These are phyloP conservation scores for Chalara sp. DNA, from an alignment of 2,329 filamentous ascomycete species.

Conservation along the genomic window DNA sequence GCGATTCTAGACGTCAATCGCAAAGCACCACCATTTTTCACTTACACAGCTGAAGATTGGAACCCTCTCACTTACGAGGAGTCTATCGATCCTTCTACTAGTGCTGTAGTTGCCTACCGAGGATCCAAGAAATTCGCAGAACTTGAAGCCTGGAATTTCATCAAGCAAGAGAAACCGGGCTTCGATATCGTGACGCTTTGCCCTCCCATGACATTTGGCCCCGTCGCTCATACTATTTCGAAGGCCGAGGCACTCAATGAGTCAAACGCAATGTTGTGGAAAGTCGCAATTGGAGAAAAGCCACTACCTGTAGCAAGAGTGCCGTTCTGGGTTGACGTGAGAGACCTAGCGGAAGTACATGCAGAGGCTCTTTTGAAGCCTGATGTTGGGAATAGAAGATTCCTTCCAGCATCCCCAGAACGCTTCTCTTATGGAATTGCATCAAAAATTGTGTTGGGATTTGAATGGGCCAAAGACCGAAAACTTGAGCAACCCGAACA, in stretches of 20 bases:
- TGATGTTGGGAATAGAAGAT: too few relatives aligned
- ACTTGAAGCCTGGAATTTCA: constrained; percentile 55
- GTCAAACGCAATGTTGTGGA: constrained; percentile 59
- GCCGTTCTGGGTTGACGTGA: constrained; percentile 47
- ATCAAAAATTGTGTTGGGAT: too few relatives aligned
- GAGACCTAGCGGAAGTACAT: constrained; percentile 30
- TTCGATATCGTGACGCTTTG: constrained; percentile 56
- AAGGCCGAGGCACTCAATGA: constrained; percentile 59
- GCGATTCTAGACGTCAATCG: constrained; percentile 48
- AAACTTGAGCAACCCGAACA: too few relatives aligned
- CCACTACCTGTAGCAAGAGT: constrained; percentile 42
- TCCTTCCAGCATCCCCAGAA: too few relatives aligned
- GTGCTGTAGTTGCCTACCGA: constrained; percentile 16
- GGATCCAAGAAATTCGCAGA: constrained; percentile 57
- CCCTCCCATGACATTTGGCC: constrained; percentile 55
- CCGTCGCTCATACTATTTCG: constrained; percentile 52
- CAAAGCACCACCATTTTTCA: constrained; percentile 39
- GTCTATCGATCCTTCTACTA: constrained; percentile 21
- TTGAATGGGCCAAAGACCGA: too few relatives aligned
- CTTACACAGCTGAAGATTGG: constrained; percentile 46
- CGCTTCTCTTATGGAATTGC: too few relatives aligned
- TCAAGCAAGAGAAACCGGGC: constrained; percentile 41
- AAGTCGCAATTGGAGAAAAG: constrained; percentile 54
- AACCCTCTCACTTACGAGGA: constrained; percentile 42
- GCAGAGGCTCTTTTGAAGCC: too few relatives aligned